A percentile compares a stretch with the other conserved stretches of the same genome.
phyloP scores from a whole-genome alignment of 495 filamentous ascomycete genomes.

The Aspergillus incahuasiensis region DNA sequence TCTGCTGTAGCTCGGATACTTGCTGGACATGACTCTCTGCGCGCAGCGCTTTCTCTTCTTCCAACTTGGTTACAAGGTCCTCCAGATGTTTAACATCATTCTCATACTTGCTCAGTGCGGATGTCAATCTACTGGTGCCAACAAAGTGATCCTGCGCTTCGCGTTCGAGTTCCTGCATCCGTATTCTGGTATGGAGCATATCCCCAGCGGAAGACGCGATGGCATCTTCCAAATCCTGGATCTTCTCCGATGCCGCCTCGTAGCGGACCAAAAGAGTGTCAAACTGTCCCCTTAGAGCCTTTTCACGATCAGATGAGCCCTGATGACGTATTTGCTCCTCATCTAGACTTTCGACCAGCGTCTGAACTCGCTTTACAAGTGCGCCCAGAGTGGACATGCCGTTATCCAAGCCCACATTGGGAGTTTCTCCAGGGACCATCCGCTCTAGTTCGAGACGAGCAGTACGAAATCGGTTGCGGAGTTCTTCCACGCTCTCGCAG shows the following conservation, averaged over 20 bases:
- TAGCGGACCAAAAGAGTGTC: slow-evolving; percentile 35
- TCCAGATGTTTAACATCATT: slow-evolving; percentile 62
- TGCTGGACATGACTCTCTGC: slow-evolving; percentile 28
- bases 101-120: slow-evolving; percentile 59
- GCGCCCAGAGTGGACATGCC: slow-evolving; percentile 36
- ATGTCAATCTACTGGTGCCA: slow-evolving; percentile 55
- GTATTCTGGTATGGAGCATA: slow-evolving; percentile 41
- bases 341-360: slow-evolving; percentile 33
- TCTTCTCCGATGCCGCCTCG: slow-evolving; percentile 39
- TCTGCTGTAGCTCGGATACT: slow-evolving; percentile 38
- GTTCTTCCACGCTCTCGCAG: slow-evolving; percentile 46
- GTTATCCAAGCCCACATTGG: slow-evolving; percentile 37
- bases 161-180: slow-evolving; percentile 44
- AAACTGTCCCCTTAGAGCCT: slow-evolving; percentile 40
- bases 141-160: slow-evolving; percentile 54
- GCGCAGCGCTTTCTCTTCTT: slow-evolving; percentile 45
- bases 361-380: slow-evolving; percentile 31
- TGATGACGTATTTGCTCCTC: slow-evolving; percentile 28
- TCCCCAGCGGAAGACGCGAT: slow-evolving; percentile 54
- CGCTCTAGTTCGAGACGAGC: slow-evolving; percentile 65
- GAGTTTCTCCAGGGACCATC: slow-evolving; percentile 58
- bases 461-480: slow-evolving; percentile 53
- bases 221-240: slow-evolving; percentile 46
- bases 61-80: slow-evolving; percentile 53
- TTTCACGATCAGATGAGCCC: slow-evolving; percentile 32